Conservation (phyloP, 2,329 filamentous ascomycete species). For the Passalora sequoiae region DNA sequence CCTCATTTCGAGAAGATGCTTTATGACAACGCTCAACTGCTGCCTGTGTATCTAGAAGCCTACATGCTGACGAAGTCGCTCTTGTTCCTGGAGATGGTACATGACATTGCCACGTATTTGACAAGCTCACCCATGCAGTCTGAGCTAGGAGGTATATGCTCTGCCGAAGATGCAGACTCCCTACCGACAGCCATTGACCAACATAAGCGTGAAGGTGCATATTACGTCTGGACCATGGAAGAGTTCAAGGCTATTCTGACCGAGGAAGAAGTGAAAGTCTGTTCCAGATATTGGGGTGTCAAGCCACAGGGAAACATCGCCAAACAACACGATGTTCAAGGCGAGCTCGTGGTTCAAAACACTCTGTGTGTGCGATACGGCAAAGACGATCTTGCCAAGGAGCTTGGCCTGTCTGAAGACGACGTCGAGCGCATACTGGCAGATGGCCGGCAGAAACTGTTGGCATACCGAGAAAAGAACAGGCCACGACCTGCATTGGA, state of each 20-base stretch:
- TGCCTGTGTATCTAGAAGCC: constrained; percentile 79
- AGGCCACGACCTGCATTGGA: constrained; percentile 74
- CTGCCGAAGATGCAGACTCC: constrained; percentile 88
- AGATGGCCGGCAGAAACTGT: constrained; percentile 62
- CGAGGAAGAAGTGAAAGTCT: constrained; percentile 63
- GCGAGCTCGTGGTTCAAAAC: constrained; percentile 93
- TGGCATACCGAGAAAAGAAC: constrained; percentile 65
- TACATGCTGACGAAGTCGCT: constrained; percentile 65
- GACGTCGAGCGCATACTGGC: constrained; percentile 65
- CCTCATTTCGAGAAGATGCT: constrained; percentile 98
- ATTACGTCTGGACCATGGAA: constrained; percentile 87
- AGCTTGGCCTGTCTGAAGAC: constrained; percentile 66
- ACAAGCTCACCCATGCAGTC: constrained; percentile 64
- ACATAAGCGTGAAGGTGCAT: constrained; percentile 85
- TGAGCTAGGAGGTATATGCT: constrained; percentile 69
- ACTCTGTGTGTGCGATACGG: constrained; percentile 69
- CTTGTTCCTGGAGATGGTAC: constrained; percentile 71
- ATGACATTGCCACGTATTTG: constrained; percentile 83
- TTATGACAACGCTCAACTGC: constrained; percentile 81
- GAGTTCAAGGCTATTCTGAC: constrained; percentile 76
- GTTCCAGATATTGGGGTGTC: constrained; percentile 80
- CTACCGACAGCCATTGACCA: constrained; percentile 65
- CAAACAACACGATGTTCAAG: constrained; percentile 76
- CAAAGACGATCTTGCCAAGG: constrained; percentile 62
- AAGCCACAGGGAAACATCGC: constrained; percentile 79